Base-by-base conservation (phyloP, 495 filamentous ascomycete species). In the Trichoderma parareesei region DNA sequence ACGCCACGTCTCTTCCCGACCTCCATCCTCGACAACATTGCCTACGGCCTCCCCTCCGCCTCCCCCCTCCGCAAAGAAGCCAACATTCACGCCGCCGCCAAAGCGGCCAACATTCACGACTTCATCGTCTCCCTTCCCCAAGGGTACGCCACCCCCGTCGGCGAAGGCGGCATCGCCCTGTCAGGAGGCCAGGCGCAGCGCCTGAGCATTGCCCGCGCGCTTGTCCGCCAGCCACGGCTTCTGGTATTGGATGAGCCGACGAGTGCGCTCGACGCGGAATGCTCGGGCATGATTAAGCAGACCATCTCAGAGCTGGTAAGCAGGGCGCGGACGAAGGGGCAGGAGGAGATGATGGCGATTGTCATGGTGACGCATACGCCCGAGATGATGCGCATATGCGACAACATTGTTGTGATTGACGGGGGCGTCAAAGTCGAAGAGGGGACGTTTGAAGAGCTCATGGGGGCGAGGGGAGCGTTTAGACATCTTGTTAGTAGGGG, bases 161-260 rank as follows among this genome's bases (percentile, higher is more conserved):
- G 91, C 11, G 90, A 93, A 62, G 90, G 91, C 13, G 92, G 91
- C 0, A 76, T 84, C 20, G 80, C 82, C 0, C 71, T 98, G 1
- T 91, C 88, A 0, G 93, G 92, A 2, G 94, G 94, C 0, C 94
- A 98, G 69, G 86, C 87, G 2, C 93, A 97, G 70, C 82, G 91
- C 0, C 67, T 98, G 6, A 85, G 87, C 5, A 92, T 98, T 64
- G 92, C 93, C 3, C 77, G 94, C 1, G 93, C 93, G 4, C 74
- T 98, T 2, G 78, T 89, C 3, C 78, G 91, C 0, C 74, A 80
- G 20, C 91, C 91, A 0, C 79, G 80, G 48, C 73, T 97, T 7
- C 71, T 98, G 20, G 82, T 98, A 0, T 73, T 98, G 13, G 94
- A 98, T 66, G 94, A 98, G 73, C 89, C 93, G 4, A 98, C 94